Evolutionary conservation across 768 basidiomycete species (phyloP).

Genomic region (Tulasnella sp.): DNA sequence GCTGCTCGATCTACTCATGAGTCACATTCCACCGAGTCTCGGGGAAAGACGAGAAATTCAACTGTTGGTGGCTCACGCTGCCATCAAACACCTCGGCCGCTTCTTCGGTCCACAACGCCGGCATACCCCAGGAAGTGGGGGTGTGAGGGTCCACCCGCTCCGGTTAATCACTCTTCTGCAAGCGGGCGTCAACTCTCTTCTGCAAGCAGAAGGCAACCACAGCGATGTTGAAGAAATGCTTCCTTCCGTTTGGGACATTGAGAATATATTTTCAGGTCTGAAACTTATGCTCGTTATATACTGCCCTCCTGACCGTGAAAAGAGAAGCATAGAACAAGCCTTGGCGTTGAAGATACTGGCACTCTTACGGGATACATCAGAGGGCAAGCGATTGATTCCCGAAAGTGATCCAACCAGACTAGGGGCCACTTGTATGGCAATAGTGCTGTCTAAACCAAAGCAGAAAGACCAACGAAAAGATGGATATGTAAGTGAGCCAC

Average conservation of each 20-base stretch:
- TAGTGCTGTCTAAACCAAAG: neutral
- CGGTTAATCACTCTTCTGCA: neutral
- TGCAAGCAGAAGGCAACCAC: neutral
- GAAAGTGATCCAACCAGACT: neutral
- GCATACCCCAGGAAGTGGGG: too few species aligned
- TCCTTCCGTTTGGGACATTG: neutral
- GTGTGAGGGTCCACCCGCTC: too few species aligned
- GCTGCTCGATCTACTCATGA: neutral
- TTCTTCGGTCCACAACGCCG: too few species aligned
- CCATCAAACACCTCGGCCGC: neutral
- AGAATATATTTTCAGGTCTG: too few species aligned
- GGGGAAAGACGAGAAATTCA: neutral
- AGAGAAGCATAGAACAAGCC: neutral
- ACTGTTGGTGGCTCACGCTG: neutral
- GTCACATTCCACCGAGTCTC: neutral
- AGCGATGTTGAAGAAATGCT: neutral
- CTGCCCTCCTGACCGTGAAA: too few species aligned
- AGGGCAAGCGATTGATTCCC: neutral
- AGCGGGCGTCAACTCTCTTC: neutral
- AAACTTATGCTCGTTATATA: too few species aligned
- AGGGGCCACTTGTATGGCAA: neutral
- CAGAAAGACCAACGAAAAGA: neutral
- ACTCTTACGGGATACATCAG: neutral
- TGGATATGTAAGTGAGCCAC: neutral
- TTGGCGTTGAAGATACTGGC: neutral